Base-by-base conservation (phyloP, 768 basidiomycete genomes). In the Tulasnella sp. region DNA sequence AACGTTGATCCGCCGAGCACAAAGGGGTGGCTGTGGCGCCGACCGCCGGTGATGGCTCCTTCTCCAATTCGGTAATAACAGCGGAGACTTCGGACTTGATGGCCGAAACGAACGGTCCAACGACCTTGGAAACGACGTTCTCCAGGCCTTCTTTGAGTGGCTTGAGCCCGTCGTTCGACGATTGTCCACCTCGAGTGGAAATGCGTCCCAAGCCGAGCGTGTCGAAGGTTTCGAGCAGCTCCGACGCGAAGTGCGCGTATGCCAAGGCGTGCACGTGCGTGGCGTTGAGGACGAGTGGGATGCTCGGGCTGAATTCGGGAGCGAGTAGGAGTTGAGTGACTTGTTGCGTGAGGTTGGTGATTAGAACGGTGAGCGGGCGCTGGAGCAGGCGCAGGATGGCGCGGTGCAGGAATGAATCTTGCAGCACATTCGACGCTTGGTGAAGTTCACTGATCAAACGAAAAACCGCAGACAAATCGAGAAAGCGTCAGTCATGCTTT, bases 381-480 rank as follows among this genome's bases (percentile, higher is more conserved):
- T 93, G 92, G 39, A 94, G 86, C 44, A 89, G 89, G 74, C 93
- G 90, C 57, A 93, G 82, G 75, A 93, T 89, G 35, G 93, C 92
- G 79, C 89, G 88, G 81, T 89, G 86, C 23, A 94, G 84, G 81
- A 93, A 90, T 0, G 86, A 85, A 80, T 91, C 92, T 71, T 89
- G 89, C 26, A 67, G 32, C 0, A 67, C 61, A 29, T 35, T 35
- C 67, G 86, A 87, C 40, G 89, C 87, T 23, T 91, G 89, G 78
- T 88, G 88, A 35, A 94, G 85, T 82, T 94, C 93, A 70, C 93
- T 94, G 81, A 9, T 44, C 15, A 6, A 11, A 44, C 40, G 15
- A 15, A 44, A 11, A 44, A 44, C 42, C 9, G 42, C 10, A 44
- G 42, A 44, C 4, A 4, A 11, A 44, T 9, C 15, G 2, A 10